A percentile compares a stretch with the other conserved stretches of the same genome.
Conservation (phyloP, 2,329 filamentous ascomycete species). For the Ophiostoma triangulosporum region DNA sequence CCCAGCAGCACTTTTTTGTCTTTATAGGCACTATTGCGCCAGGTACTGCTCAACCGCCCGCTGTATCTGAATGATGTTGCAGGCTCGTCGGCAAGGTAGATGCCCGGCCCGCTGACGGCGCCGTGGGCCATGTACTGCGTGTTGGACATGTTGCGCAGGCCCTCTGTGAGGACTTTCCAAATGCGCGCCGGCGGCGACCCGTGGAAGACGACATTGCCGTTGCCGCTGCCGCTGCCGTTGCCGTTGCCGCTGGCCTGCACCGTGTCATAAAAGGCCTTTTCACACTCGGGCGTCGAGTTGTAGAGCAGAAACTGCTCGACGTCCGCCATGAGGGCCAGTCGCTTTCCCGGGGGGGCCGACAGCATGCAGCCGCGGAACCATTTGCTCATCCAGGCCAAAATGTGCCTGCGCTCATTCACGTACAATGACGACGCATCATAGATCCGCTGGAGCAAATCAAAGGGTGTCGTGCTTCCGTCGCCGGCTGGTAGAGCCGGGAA, state of each 20-base stretch:
- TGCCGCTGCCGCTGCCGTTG: background rate
- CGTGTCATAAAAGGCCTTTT: conserved; percentile 10
- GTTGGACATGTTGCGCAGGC: conserved; percentile 13
- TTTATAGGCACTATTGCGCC: conserved; percentile 11
- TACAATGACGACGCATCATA: background rate
- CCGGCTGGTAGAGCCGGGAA: conserved; percentile 12
- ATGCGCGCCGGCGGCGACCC: conserved; percentile 11
- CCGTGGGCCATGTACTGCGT: conserved; percentile 12
- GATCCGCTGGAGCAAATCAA: conserved; percentile 13
- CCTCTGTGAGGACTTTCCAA: conserved; percentile 16
- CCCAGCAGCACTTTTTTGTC: conserved; percentile 13
- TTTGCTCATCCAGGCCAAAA: conserved; percentile 16
- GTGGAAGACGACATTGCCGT: conserved; percentile 14
- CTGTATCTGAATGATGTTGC: conserved; percentile 9
- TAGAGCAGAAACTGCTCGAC: conserved; percentile 16
- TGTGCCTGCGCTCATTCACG: conserved; percentile 6
- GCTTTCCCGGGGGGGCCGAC: conserved; percentile 12
- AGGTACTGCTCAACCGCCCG: conserved; percentile 6
- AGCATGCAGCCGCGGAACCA: conserved; percentile 16
- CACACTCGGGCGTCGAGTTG: conserved; percentile 14
- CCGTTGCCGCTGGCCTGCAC: background rate
- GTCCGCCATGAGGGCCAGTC: conserved; percentile 14
- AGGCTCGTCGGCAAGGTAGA: conserved; percentile 14
- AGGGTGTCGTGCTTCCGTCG: conserved; percentile 3
- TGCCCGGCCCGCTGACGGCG: conserved; percentile 9